Base-by-base conservation (phyloP, 495 filamentous ascomycete species). In the Trichoderma reesei region DNA sequence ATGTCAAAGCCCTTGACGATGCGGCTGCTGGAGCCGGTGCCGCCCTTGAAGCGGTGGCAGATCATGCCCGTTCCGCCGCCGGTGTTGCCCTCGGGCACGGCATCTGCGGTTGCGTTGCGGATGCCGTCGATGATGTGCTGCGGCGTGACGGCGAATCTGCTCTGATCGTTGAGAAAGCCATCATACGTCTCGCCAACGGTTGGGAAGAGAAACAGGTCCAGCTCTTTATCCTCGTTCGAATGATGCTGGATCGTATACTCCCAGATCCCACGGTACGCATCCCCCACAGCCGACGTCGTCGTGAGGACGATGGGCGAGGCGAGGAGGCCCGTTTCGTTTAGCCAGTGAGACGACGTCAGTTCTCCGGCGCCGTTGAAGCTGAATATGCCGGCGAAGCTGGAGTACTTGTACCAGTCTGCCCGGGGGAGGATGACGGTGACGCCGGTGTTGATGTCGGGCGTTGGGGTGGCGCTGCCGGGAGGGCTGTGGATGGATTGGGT, bases 21-120 rank as follows among this genome's bases (percentile, higher is more conserved):
- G 33, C 82, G 70, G 65, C 78, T 81, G 36, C 76, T 75, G 1
- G 74, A 79, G 18, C 80, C 80, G 9, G 81, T 83, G 9, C 80
- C 81, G 3, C 78, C 81, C 65, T 82, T 82, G 67, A 77, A 82
- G 64, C 72, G 74, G 64, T 82, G 77, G 59, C 75, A 79, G 9
- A 78, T 72, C 80, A 82, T 83, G 41, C 82, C 82, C n/a, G 80
- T 79, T 3, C 82, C 80, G 18, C 82, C 82, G 3, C 80, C 81
- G 0, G 74, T 76, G 54, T 78, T 79, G 0, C 82, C 82, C 69
- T 84, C 81, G 56, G 68, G 64, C 7, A 84, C 80, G 2, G 69
- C 66, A 10, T 71, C 72, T 44, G 67, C 67, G 7, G 67, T 72
- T 11, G 75, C 80, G 39, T 36, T 66, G 48, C 76, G 75, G 51